Evolutionary conservation across 257 asterid genomes (phyloP), one percentile per base, ranked within the genome.

Genomic region (Solanum dulcamara): DNA sequence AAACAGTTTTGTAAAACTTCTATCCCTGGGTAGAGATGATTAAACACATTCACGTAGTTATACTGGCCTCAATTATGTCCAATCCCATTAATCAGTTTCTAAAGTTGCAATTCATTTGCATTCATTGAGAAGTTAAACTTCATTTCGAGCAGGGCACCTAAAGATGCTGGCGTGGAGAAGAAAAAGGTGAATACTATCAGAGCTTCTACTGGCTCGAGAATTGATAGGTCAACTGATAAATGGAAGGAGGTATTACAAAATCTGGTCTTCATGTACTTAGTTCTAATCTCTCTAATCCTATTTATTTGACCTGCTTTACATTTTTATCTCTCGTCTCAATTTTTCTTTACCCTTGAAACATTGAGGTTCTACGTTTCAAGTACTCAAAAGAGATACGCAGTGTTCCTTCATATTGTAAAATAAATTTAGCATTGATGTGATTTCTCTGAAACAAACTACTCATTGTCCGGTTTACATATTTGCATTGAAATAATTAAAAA

Each of bases 241-340:
- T 91, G 93, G 86, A 90, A 91, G 83, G 97, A 94, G 98, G 99
- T 96, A 90, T 60, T 17, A 0, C 26, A 5, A 77, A 28, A 77
- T 77, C 42, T 77, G 7, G 1, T 26, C 62, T 17, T 17, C 26
- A 9, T 46, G 26, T 46, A 15, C 20, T 44, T 14, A 0, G 40
- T 44, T 46, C 60, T 46, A 0, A 3, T 77, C 2, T 44, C 83
- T 77, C 1, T 77, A 15, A 77, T 28, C 83, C 22, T 17, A 46
- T 77, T 46, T 46, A 4, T 50, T 46, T 77, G 2, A 9, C 83
- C 18, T 8, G 22, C 62, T 46, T 77, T 77, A 40, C 42, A 46
- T 18, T 77, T 77, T 0, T 28, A 28, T 42, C 24, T 48, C 0
- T 44, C 15, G 62, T 77, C 42, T 77, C 83, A 30, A 24, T 46